Conservation (phyloP, 345 rosid genomes). For the Mangifera indica region DNA sequence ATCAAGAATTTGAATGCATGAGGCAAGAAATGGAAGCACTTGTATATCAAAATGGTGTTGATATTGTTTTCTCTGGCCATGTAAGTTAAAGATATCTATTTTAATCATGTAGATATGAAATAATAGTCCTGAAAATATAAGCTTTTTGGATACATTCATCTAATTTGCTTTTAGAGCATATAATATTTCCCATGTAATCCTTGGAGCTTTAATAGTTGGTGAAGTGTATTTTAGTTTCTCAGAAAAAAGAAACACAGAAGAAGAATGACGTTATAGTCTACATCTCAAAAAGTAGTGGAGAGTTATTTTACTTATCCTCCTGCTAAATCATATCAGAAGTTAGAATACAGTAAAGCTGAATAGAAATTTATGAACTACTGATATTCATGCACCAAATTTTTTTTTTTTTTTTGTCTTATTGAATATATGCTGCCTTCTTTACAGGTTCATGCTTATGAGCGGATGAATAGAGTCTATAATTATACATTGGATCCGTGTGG, state of each 20-base stretch:
- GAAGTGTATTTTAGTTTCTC: neutral
- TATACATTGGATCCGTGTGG: constrained; percentile 74
- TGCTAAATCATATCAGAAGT: neutral
- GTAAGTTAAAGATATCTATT: constrained; percentile 38
- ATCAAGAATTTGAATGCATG: constrained; percentile 95
- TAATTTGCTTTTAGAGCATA: neutral
- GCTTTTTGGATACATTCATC: neutral
- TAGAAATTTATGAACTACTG: neutral
- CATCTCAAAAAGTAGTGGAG: neutral
- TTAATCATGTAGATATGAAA: neutral
- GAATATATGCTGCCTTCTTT: neutral
- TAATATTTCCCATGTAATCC: too few relatives aligned
- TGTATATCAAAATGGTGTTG: constrained; percentile 61
- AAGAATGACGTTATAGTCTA: neutral
- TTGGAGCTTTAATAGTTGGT: neutral
- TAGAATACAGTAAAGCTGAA: neutral
- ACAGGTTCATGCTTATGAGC: constrained; percentile 92
- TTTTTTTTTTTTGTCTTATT: neutral
- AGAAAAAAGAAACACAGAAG: neutral
- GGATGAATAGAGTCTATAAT: constrained; percentile 75
- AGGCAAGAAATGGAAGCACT: constrained; percentile 85
- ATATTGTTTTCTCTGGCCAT: constrained; percentile 77
- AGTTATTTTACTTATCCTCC: neutral
- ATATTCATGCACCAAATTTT: neutral
- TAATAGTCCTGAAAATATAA: neutral